phyloP scores from a whole-genome alignment of 2,329 filamentous ascomycete species.

The Tolypocladium ophioglossoides region DNA sequence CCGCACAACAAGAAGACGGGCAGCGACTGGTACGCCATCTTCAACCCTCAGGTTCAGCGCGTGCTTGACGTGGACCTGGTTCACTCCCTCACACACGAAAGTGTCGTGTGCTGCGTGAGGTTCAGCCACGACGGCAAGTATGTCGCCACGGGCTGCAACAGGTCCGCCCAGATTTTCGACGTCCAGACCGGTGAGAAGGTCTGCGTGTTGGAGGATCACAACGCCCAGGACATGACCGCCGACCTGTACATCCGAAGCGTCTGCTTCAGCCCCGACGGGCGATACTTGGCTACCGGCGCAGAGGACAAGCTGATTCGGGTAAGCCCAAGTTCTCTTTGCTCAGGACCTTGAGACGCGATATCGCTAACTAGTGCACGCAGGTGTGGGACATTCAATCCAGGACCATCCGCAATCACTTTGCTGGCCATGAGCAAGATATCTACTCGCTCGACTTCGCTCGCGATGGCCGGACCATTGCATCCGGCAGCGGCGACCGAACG shows the following conservation, averaged over 20 bases:
- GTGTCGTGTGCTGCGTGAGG: slow-evolving; percentile 94
- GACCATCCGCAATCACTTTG: slow-evolving; percentile 83
- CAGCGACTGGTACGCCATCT: slow-evolving; percentile 91
- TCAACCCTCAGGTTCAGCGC: slow-evolving; percentile 85
- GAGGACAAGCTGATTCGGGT: slow-evolving; percentile 96
- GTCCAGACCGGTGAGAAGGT: slow-evolving; percentile 80
- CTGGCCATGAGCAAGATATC: slow-evolving; percentile 97
- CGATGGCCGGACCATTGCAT: slow-evolving; percentile 89
- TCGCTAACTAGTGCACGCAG: slow-evolving; percentile 31
- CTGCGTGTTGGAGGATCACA: slow-evolving; percentile 81
- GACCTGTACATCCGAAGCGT: slow-evolving; percentile 97
- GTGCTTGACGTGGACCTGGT: slow-evolving; percentile 88
- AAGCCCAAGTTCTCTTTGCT: slow-evolving; percentile 25
- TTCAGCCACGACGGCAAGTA: slow-evolving; percentile 95
- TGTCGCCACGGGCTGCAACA: slow-evolving; percentile 92
- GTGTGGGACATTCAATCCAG: slow-evolving; percentile 88
- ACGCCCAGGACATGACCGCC: slow-evolving; percentile 66
- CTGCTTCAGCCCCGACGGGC: slow-evolving; percentile 95
- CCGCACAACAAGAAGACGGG: slow-evolving; percentile 82
- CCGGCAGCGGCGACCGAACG: slow-evolving; percentile 87
- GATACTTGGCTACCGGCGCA: slow-evolving; percentile 87
- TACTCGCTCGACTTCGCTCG: slow-evolving; percentile 93
- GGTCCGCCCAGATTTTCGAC: slow-evolving; percentile 98
- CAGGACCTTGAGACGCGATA: not conserved
- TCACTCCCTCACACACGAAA: slow-evolving; percentile 86